phyloP scores from a whole-genome alignment of 495 filamentous ascomycete species.

The Penicillium goetzii region DNA sequence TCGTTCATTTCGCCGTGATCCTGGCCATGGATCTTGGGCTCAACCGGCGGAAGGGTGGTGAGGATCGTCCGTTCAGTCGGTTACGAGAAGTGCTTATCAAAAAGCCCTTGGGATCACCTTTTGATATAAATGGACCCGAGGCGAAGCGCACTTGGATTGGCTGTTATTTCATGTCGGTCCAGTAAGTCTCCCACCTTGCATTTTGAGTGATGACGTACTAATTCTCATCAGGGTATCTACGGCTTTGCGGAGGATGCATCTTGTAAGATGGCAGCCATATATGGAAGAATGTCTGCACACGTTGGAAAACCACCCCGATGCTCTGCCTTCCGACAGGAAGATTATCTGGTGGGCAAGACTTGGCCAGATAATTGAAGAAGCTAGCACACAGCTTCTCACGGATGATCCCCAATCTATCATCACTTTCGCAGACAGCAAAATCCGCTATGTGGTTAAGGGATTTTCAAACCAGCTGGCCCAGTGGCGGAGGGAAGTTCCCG shows the following conservation, averaged over 20 bases:
- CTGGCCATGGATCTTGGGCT: constrained; percentile 91
- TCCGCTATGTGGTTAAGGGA: constrained; percentile 71
- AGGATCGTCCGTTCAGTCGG: constrained; percentile 34
- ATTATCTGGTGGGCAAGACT: constrained; percentile 77
- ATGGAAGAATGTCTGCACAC: constrained; percentile 83
- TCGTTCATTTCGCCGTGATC: constrained; percentile 79
- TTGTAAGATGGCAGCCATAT: constrained; percentile 80
- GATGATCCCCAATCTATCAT: constrained; percentile 69
- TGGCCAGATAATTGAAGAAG: constrained; percentile 80
- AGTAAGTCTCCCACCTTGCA: constrained; percentile 37
- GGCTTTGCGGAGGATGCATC: constrained; percentile 77
- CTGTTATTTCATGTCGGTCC: constrained; percentile 75
- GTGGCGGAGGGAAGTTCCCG: constrained; percentile 61
- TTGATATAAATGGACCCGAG: constrained; percentile 70
- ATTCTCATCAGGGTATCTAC: constrained; percentile 68
- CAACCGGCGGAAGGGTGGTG: constrained; percentile 48
- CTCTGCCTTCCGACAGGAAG: constrained; percentile 69
- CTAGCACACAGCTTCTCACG: constrained; percentile 72
- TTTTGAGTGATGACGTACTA: constrained; percentile 47
- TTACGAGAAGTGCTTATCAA: constrained; percentile 39
- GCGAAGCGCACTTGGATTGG: constrained; percentile 76
- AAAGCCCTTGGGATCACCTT: constrained; percentile 43
- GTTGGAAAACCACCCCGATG: constrained; percentile 71
- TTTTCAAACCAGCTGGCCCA: constrained; percentile 77
- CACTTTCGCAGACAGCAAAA: constrained; percentile 73